A percentile compares a stretch with the other conserved stretches of the same genome.
Evolutionary conservation across 164 flowering plant species (phyloP).

Genomic region (Vitis riparia): DNA sequence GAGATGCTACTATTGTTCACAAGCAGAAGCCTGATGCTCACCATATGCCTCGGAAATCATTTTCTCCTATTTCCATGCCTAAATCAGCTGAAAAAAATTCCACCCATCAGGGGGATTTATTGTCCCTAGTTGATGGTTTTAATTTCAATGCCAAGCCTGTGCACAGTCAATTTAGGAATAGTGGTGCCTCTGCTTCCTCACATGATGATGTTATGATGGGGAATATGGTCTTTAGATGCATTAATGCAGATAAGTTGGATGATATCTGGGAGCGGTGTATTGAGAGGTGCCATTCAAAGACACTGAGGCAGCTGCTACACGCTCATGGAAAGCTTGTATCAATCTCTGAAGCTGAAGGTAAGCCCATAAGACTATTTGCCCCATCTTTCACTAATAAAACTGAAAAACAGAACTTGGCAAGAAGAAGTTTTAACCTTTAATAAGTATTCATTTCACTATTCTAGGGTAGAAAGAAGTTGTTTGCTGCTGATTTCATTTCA

Average conservation of each 20-base stretch:
- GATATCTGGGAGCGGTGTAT: slow-evolving; percentile 77
- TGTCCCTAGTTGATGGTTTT: slow-evolving; percentile 26
- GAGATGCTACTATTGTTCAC: slow-evolving; percentile 34
- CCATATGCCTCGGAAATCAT: slow-evolving; percentile 31
- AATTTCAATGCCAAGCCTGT: slow-evolving; percentile 28
- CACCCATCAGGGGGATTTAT: slow-evolving; percentile 27
- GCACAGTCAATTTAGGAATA: slow-evolving; percentile 28
- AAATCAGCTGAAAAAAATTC: slow-evolving; percentile 30
- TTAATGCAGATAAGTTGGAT: slow-evolving; percentile 48
- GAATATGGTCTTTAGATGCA: slow-evolving; percentile 25
- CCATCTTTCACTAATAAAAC: slow-evolving; percentile 1
- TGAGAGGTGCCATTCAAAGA: slow-evolving; percentile 86
- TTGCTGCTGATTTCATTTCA: no score
- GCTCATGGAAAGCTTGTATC: slow-evolving; percentile 80
- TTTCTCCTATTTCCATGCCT: slow-evolving; percentile 44
- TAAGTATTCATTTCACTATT: no score
- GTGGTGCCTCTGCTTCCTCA: slow-evolving; percentile 32
- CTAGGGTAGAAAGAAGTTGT: no score
- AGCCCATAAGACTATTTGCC: not conserved
- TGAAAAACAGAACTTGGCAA: not conserved
- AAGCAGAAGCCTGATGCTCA: slow-evolving; percentile 39
- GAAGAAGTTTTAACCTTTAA: no score
- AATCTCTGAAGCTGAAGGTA: slow-evolving; percentile 79
- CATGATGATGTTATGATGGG: slow-evolving; percentile 23
- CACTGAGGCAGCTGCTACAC: slow-evolving; percentile 71